Evolutionary conservation across 164 flowering plant species (phyloP).

Genomic region (Nelumbo lutea): DNA sequence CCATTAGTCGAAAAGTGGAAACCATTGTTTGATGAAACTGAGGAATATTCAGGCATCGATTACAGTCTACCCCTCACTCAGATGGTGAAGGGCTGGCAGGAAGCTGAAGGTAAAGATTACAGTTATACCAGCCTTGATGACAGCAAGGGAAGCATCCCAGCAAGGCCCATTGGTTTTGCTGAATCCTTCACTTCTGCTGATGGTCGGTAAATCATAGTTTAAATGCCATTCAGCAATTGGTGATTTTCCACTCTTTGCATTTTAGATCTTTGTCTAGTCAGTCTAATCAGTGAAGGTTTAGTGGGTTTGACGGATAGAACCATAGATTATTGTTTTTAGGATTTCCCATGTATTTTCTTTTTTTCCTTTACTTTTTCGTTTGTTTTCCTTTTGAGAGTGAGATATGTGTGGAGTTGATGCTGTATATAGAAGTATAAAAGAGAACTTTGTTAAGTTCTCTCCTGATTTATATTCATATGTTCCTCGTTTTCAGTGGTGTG

Average conservation of each 20-base stretch:
- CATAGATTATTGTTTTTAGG: slow-evolving; percentile 9
- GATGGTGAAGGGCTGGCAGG: slow-evolving; percentile 71
- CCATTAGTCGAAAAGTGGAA: slow-evolving; percentile 73
- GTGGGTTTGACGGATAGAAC: not conserved
- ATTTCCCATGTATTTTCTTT: not conserved
- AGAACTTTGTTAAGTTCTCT: slow-evolving; percentile 3
- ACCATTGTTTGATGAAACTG: slow-evolving; percentile 46
- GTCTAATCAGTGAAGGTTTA: not conserved
- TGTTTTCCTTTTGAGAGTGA: not conserved
- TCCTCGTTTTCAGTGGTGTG: not conserved
- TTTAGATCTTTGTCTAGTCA: not conserved
- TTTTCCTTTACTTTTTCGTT: not conserved
- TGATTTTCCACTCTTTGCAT: not conserved
- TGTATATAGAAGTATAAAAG: slow-evolving; percentile 6
- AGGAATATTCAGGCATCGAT: slow-evolving; percentile 51
- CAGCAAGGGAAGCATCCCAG: slow-evolving; percentile 72
- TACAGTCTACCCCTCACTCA: slow-evolving; percentile 50
- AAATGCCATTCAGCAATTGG: not conserved
- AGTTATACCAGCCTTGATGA: slow-evolving; percentile 36
- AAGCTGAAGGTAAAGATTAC: slow-evolving; percentile 38
- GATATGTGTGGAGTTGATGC: slow-evolving; percentile 7
- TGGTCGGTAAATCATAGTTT: slow-evolving; percentile 30
- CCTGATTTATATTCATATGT: not conserved
- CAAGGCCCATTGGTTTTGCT: slow-evolving; percentile 62
- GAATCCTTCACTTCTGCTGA: slow-evolving; percentile 68